phyloP scores from a whole-genome alignment of 2,329 filamentous ascomycete species.

The Cordyceps pruinosa region DNA sequence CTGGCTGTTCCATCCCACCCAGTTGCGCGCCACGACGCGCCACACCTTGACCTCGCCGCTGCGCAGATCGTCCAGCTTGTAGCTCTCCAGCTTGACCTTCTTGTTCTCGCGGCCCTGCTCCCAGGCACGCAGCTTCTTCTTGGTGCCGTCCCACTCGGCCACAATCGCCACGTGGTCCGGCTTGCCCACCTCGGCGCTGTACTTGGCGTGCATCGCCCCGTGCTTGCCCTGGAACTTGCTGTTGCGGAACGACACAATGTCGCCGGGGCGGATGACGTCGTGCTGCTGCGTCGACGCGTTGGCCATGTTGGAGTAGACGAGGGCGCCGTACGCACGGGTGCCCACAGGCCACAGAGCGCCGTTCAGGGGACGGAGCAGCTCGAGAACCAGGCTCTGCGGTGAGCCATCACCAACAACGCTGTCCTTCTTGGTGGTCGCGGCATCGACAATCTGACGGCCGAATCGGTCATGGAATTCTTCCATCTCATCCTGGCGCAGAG shows the following conservation, averaged over 20 bases:
- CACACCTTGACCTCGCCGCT: slow-evolving; percentile 96
- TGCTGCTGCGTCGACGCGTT: slow-evolving; percentile 86
- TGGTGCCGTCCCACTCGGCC: slow-evolving; percentile 94
- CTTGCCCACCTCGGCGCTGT: slow-evolving; percentile 79
- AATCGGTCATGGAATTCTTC: slow-evolving; percentile 78
- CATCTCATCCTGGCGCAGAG: slow-evolving; percentile 84
- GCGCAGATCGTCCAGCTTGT: slow-evolving; percentile 83
- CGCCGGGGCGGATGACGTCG: slow-evolving; percentile 88
- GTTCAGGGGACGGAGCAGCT: slow-evolving; percentile 67
- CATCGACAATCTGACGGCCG: slow-evolving; percentile 68
- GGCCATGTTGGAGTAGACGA: slow-evolving; percentile 90
- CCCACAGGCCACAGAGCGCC: slow-evolving; percentile 77
- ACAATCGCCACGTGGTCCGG: slow-evolving; percentile 86
- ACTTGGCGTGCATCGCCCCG: slow-evolving; percentile 92
- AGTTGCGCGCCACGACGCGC: slow-evolving; percentile 86
- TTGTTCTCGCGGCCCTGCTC: slow-evolving; percentile 91
- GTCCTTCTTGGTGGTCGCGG: slow-evolving; percentile 66
- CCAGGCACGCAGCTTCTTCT: slow-evolving; percentile 94
- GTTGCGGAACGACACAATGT: slow-evolving; percentile 89
- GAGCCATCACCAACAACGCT: slow-evolving; percentile 78
- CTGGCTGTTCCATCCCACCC: slow-evolving; percentile 78
- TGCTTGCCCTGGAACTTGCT: slow-evolving; percentile 93
- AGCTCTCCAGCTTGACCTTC: slow-evolving; percentile 91
- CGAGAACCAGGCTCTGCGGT: slow-evolving; percentile 67
- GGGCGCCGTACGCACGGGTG: slow-evolving; percentile 80